These are phyloP conservation scores for Myxozyma melibiosi DNA, from an alignment of 805 yeast species.

Conservation along the genomic window DNA sequence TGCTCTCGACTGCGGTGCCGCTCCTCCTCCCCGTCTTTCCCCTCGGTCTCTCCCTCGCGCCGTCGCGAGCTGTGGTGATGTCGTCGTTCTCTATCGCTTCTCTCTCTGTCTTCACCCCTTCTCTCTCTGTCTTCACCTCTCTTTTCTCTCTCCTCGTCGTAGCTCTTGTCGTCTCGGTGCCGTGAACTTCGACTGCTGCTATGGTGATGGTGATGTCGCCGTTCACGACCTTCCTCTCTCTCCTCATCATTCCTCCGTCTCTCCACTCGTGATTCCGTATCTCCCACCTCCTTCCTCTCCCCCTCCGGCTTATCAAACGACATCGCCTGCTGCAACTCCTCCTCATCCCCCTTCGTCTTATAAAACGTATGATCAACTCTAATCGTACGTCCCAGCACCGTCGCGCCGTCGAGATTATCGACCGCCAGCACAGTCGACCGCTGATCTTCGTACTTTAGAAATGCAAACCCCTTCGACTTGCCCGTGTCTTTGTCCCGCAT, in stretches of 20 bases:
- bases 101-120: too few species aligned
- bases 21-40: too few species aligned
- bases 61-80: too few species aligned
- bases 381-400: slow-evolving; percentile 52
- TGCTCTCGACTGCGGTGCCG: too few species aligned
- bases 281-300: background rate
- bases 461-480: slow-evolving; percentile 73
- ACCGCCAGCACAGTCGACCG: slow-evolving; percentile 80
- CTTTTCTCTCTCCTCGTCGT: too few species aligned
- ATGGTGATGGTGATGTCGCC: too few species aligned
- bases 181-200: background rate
- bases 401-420: slow-evolving; percentile 79
- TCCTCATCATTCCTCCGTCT: background rate
- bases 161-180: background rate
- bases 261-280: background rate
- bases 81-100: too few species aligned
- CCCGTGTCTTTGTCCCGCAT: slow-evolving; percentile 68
- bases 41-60: too few species aligned
- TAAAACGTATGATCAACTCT: slow-evolving; percentile 66
- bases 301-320: slow-evolving; percentile 16
- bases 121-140: background rate
- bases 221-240: background rate
- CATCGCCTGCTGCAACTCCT: slow-evolving; percentile 31
- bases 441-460: slow-evolving; percentile 79
- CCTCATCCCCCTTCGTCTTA: slow-evolving; percentile 28